These are phyloP conservation scores for Vitis riparia DNA, from an alignment of 164 flowering plant species.

Conservation along the genomic window DNA sequence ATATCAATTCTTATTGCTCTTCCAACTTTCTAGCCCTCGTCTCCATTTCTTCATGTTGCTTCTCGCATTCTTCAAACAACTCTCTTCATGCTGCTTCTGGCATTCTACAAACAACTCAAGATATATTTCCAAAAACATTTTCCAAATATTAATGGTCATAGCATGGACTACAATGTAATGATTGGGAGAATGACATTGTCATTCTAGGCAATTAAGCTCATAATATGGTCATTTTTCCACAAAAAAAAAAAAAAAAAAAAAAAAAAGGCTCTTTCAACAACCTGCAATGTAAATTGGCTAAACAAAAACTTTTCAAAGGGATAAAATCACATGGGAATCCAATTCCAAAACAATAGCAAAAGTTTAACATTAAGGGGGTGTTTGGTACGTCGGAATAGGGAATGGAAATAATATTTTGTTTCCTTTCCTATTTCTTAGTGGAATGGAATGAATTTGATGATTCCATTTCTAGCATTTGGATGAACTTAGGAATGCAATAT, in stretches of 20 bases:
- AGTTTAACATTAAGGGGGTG: no score
- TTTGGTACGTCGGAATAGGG: no score
- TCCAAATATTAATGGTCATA: constrained; percentile 62
- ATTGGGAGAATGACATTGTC: constrained; percentile 56
- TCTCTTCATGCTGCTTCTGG: constrained; percentile 46
- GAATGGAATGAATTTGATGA: no score
- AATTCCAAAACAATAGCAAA: no score
- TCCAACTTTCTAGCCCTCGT: constrained; percentile 45
- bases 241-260: constrained; percentile 40
- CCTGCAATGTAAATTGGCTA: constrained; percentile 42
- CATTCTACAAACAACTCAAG: constrained; percentile 65
- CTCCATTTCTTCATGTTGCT: constrained; percentile 50
- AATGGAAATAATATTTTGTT: no score
- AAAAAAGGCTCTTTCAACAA: constrained; percentile 60
- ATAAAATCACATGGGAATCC: neutral
- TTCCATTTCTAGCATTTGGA: no score
- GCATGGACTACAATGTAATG: constrained; percentile 65
- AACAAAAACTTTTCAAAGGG: constrained; percentile 1
- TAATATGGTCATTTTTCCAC: constrained; percentile 85
- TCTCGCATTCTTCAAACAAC: constrained; percentile 65
- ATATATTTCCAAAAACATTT: constrained; percentile 81
- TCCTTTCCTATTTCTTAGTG: no score
- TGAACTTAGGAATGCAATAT: no score
- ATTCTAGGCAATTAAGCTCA: constrained; percentile 76
- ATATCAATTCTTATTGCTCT: constrained; percentile 55